Base-by-base conservation (phyloP, 2,329 filamentous ascomycete species). In the Penicillium thymicola region DNA sequence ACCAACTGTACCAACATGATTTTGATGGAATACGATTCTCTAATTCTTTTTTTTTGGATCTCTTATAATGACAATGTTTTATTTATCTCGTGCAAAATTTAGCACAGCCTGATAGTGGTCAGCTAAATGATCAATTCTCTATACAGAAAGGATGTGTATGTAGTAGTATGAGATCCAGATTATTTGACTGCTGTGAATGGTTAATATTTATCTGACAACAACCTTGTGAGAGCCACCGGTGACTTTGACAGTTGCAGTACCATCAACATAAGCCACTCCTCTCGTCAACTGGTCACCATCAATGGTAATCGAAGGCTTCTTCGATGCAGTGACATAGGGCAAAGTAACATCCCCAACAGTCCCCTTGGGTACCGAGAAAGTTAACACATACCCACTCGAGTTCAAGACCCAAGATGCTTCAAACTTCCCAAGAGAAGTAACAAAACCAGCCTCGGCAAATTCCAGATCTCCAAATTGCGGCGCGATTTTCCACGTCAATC, bases 381-480 rank as follows among this genome's bases (percentile, higher is more conserved):
- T 42, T 30, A 70, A 30, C 1, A 47, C 55, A 54, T 70, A 70
- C n/a, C 54, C 57, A 34, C 51, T 25, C 1, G 42, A 23, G 3
- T 34, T 34, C 40, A 50, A 63, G 5, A 44, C 60, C 67, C 67
- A 70, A 18, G 57, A 51, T 7, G 62, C 64, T 38, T 68, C 55
- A 58, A 77, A 81, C 54, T 67, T 72, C 0, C 79, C 79, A 32
- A 80, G 59, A n/a, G 58, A 59, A 1, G 79, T 81, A 32, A 66
- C 70, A 52, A 81, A 82, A 0, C 79, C 79, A 1, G 73, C 76
- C 59, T 79, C 70, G 2, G 75, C 78, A 45, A 60, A 70, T 16
- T 61, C 67, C 53, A 81, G 58, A 58, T 78, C 77, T 2, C 75
- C 78, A 54, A 78, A 74, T 52, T 76, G 70, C 5, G 80, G 80